Evolutionary conservation across 164 flowering plant genomes (phyloP).

Genomic region (Nymphaea colorata): DNA sequence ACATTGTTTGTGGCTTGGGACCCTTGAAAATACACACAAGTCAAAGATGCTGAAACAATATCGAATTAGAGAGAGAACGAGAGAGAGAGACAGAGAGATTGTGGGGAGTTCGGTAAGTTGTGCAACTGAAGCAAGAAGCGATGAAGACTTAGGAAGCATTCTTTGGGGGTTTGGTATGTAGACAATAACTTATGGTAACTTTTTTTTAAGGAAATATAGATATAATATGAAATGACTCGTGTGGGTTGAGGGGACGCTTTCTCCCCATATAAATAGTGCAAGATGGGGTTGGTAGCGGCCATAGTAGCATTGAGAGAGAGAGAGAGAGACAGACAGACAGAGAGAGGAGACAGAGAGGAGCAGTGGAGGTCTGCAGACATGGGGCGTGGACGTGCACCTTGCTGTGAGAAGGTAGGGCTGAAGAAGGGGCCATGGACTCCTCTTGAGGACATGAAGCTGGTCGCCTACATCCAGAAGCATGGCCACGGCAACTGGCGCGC

Average conservation of each 20-base stretch:
- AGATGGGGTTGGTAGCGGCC: background rate
- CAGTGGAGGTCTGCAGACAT: background rate
- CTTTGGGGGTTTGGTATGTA: background rate
- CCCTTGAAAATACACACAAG: background rate
- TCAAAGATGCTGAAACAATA: background rate
- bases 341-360: background rate
- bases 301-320: background rate
- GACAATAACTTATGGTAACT: background rate
- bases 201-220: too few relatives aligned
- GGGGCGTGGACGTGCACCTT: constrained; percentile 46
- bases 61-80: background rate
- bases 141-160: background rate
- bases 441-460: constrained; percentile 51
- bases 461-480: constrained; percentile 44
- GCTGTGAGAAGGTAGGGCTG: constrained; percentile 60
- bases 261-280: background rate
- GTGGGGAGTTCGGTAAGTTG: background rate
- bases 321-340: background rate
- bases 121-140: background rate
- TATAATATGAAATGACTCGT: background rate
- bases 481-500: constrained; percentile 80
- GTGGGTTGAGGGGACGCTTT: background rate
- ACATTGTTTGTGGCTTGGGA: background rate
- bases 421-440: constrained; percentile 81
- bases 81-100: background rate